phyloP scores from a whole-genome alignment of 306 rosid species.

The Mucuna pruriens region DNA sequence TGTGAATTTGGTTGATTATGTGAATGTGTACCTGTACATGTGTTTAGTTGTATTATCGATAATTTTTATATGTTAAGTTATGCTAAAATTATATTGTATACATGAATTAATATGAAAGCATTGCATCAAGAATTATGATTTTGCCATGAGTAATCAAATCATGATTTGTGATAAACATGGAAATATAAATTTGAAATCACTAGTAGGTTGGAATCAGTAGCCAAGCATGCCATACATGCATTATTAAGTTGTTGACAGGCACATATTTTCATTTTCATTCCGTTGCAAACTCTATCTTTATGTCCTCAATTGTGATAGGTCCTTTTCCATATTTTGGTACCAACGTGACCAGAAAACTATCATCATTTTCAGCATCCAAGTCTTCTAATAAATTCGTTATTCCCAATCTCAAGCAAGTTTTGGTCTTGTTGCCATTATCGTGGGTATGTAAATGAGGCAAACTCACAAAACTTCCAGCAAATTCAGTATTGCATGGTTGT shows the following conservation, averaged over 20 bases:
- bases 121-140: no score
- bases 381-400: slow-evolving; percentile 65
- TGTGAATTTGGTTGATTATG: no score
- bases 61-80: no score
- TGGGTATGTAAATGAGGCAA: slow-evolving; percentile 52
- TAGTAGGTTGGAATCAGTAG: background rate
- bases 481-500: slow-evolving; percentile 52
- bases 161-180: background rate
- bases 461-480: slow-evolving; percentile 77
- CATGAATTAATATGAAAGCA: no score
- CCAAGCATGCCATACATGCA: background rate
- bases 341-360: slow-evolving; percentile 58
- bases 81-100: no score
- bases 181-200: background rate
- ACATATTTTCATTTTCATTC: slow-evolving; percentile 9
- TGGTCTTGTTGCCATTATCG: slow-evolving; percentile 24
- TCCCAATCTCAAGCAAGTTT: slow-evolving; percentile 53
- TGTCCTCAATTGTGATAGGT: slow-evolving; percentile 34
- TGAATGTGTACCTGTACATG: no score
- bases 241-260: background rate
- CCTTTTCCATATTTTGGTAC: slow-evolving; percentile 60
- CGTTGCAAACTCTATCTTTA: slow-evolving; percentile 49
- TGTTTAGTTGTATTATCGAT: no score
- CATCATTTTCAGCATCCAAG: slow-evolving; percentile 65
- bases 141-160: background rate